Conservation (phyloP, 257 asterid genomes). For the Coffea canephora region DNA sequence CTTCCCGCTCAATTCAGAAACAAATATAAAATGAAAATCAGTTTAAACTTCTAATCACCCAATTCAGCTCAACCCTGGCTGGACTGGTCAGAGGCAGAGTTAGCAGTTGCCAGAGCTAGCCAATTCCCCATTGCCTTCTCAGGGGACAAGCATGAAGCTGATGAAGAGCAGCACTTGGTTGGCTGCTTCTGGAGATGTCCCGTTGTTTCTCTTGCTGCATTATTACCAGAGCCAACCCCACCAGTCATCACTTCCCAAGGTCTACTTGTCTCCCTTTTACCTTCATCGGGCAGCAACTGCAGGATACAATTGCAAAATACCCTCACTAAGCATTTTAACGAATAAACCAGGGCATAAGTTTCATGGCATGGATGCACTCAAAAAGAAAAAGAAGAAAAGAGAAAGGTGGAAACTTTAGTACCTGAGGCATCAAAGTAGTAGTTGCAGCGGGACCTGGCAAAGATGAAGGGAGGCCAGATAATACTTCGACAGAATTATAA, state of each 20-base stretch:
- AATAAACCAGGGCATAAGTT: neutral
- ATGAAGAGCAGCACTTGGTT: conserved; percentile 30
- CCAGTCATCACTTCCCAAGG: conserved; percentile 11
- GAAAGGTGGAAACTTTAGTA: conserved; percentile 20
- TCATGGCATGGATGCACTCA: too few species aligned
- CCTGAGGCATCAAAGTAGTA: conserved; percentile 34
- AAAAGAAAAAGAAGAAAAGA: too few species aligned
- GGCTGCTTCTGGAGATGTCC: conserved; percentile 22
- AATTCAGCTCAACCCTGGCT: conserved; percentile 27
- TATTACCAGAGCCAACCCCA: conserved; percentile 5
- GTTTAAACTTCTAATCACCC: neutral
- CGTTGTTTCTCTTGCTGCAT: conserved; percentile 15
- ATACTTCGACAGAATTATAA: conserved; percentile 19
- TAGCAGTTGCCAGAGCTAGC: conserved; percentile 62
- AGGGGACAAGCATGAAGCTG: conserved; percentile 40
- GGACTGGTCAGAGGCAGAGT: conserved; percentile 46
- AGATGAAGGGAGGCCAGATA: conserved; percentile 20
- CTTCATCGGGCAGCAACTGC: conserved; percentile 13
- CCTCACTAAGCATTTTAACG: neutral
- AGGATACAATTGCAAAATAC: neutral
- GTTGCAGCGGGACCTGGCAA: conserved; percentile 17
- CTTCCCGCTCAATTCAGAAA: neutral
- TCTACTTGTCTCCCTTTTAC: conserved; percentile 3
- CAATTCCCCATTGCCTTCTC: conserved; percentile 44
- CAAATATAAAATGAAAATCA: neutral